Base-by-base conservation (phyloP, 2,329 filamentous ascomycete species). In the Verticillium longisporum region DNA sequence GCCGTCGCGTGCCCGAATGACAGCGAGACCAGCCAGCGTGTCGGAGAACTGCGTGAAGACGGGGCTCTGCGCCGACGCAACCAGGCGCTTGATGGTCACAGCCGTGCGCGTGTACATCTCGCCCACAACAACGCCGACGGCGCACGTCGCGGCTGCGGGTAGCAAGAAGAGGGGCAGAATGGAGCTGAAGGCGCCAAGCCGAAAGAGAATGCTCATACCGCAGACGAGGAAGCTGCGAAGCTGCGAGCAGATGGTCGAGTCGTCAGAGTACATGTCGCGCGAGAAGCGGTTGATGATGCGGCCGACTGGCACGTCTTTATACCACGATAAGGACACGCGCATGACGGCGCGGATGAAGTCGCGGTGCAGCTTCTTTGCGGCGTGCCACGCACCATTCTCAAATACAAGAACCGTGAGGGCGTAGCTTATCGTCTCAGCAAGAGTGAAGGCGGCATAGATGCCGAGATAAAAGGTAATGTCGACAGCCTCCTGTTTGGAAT, bases 11-110 rank as follows among this genome's bases (percentile, higher is more conserved):
- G 74, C 74, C 15, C 83, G 80, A 61, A 86, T 83, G 14, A 83
- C 72, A 6, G 79, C 69, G 34, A 83, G 71, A 0, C 81, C 81
- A 4, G 80, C 75, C 1, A 83, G 70, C 0, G 79, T 82, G 59
- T 83, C 81, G 1, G 79, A 77, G 62, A 85, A 85, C 61, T 84
- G 82, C 1, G 82, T 80, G 66, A 84, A 85, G 1, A 86, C 75
- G 13, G 83, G 83, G 0, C 81, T 83, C 61, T 80, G 78, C 0
- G 79, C 72, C 9, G 78, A 76, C 0, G 80, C 80, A 6, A 73
- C 70, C 2, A 82, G 72, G 3, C 78, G 71, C 66, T 80, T 80
- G 57, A 81, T 70, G 6, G 78, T 74, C 26, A 81, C 74, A 6
- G 77, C 79, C 1, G 78, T 79, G 6, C 80, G 75, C 0, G 80